A percentile compares a stretch with the other conserved stretches of the same genome.
phyloP scores from a whole-genome alignment of 1,139 yeast species.

The Yamadazyma pseudoaaseri region DNA sequence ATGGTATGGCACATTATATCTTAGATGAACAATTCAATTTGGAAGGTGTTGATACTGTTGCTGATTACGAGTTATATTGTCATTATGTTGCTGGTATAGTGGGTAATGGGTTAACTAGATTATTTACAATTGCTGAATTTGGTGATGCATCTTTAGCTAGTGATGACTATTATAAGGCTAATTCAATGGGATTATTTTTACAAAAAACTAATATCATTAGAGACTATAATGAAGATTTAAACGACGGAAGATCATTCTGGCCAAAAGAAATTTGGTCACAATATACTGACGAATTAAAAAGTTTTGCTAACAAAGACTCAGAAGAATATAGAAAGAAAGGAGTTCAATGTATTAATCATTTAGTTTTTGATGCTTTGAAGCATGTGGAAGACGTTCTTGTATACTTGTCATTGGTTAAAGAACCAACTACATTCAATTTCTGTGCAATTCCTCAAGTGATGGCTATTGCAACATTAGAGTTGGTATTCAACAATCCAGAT shows the following conservation, averaged over 20 bases:
- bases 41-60: slow-evolving; percentile 73
- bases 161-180: slow-evolving; percentile 57
- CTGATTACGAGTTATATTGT: slow-evolving; percentile 88
- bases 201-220: slow-evolving; percentile 95
- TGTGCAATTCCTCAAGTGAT: slow-evolving; percentile 98
- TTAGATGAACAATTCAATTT: slow-evolving; percentile 74
- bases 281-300: slow-evolving; percentile 63
- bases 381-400: slow-evolving; percentile 78
- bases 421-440: slow-evolving; percentile 82
- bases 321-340: slow-evolving; percentile 47
- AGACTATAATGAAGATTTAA: slow-evolving; percentile 89
- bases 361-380: slow-evolving; percentile 74
- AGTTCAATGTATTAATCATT: slow-evolving; percentile 73
- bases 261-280: slow-evolving; percentile 91
- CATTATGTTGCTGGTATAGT: slow-evolving; percentile 97
- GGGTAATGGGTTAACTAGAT: slow-evolving; percentile 89
- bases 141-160: slow-evolving; percentile 50
- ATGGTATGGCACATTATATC: slow-evolving; percentile 96
- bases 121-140: slow-evolving; percentile 69
- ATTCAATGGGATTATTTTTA: slow-evolving; percentile 92
- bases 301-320: slow-evolving; percentile 45
- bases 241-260: slow-evolving; percentile 94
- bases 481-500: slow-evolving; percentile 76
- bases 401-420: slow-evolving; percentile 74
- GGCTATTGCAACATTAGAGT: slow-evolving; percentile 93